Base-by-base conservation (phyloP, 805 yeast species). In the Zygosaccharomyces rouxii region DNA sequence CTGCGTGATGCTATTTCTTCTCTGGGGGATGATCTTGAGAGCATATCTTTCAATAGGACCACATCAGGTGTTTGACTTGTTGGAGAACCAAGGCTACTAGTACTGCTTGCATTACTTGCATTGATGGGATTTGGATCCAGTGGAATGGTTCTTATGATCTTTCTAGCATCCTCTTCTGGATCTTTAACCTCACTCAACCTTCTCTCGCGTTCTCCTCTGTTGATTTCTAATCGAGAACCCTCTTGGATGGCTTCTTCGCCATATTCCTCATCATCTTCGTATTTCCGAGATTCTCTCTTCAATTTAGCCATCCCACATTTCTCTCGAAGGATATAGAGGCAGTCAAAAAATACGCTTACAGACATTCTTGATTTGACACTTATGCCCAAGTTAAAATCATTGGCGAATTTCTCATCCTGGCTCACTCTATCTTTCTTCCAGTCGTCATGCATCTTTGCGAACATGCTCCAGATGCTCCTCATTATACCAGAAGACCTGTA, bases 401-500 rank as follows among this genome's bases (percentile, higher is more conserved):
- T 49, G 9, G 54, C 50, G 14, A 48, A 35, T 19, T 26, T 47
- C 7, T 51, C 50, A 31, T 46, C 50, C 35, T 71, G 69, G 26
- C 70, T 62, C 13, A 65, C 64, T 7, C 35, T 44, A 28, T 47
- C 46, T 66, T 66, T 30, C 60, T 67, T 67, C 69, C 69, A 66
- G 52, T 77, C 79, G 37, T 79, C 83, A 54, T 81, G 79, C 56
- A 89, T 70, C 4, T 84, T 76, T 44, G 84, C 78, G 66, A 86
- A 86, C 50, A 89, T 73, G 51, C 85, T 87, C 99, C 99, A 92
- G 73, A 89, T 83, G 61, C 89, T 89, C 59, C 86, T 79, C 94
- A 94, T 88, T 50, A 94, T 89, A 7, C 96, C 97, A 40, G 95
- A 83, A 0, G 96, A 86, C 55, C 98, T 77, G 64, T 87, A 88